Conservation (phyloP, 2,329 filamentous ascomycete species). For the Fusarium paranaense region DNA sequence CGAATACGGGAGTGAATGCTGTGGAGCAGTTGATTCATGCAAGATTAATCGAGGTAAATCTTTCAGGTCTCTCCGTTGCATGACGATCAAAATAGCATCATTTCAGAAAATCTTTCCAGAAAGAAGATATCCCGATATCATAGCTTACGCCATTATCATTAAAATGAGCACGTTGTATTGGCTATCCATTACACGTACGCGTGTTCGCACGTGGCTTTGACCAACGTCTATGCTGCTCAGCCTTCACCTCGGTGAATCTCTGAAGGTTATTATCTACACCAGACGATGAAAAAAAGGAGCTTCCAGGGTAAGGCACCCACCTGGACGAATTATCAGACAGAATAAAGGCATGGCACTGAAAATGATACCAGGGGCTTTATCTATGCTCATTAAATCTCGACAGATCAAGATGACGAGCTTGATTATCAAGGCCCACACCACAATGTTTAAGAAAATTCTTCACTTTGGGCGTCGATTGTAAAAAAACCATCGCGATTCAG, state of each 20-base stretch:
- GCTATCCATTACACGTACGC: background rate
- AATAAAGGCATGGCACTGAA: background rate
- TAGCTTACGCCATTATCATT: background rate
- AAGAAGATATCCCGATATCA: background rate
- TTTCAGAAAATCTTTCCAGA: background rate
- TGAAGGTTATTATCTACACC: background rate
- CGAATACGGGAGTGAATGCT: background rate
- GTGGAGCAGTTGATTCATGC: background rate
- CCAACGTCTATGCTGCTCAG: background rate
- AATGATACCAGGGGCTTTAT: background rate
- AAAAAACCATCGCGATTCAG: background rate
- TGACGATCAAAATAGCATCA: background rate
- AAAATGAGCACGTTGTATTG: background rate
- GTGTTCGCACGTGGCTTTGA: background rate
- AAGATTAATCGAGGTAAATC: background rate
- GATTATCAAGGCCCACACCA: background rate
- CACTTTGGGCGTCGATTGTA: background rate
- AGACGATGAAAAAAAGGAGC: background rate
- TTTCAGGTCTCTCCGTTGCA: background rate
- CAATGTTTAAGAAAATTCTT: background rate
- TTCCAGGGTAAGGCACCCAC: background rate
- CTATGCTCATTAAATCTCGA: constrained; percentile 5
- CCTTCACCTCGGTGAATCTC: background rate
- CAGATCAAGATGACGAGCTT: background rate
- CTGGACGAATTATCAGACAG: background rate